Conservation (phyloP, 1,284 basidiomycete species). For the Apiotrichum siamense region DNA sequence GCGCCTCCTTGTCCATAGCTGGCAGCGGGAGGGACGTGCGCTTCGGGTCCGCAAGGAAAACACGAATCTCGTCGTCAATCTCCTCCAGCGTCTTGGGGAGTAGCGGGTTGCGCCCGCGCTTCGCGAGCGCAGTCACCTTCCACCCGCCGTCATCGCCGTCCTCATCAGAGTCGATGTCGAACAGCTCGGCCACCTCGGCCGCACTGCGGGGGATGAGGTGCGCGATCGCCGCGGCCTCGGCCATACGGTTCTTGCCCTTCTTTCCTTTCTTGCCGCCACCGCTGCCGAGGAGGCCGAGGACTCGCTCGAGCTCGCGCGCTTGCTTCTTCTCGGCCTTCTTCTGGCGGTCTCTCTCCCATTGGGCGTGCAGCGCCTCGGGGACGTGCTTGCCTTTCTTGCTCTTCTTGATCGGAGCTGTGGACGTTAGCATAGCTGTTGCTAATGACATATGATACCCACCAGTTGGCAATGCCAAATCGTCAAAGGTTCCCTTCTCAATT, state of each 20-base stretch:
- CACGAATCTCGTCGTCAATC: slow-evolving; percentile 61
- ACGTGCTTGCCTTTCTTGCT: slow-evolving; percentile 54
- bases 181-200: slow-evolving; percentile 38
- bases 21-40: slow-evolving; percentile 60
- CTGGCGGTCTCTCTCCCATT: slow-evolving; percentile 72
- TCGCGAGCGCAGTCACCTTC: slow-evolving; percentile 7
- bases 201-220: slow-evolving; percentile 40
- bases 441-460: slow-evolving; percentile 19
- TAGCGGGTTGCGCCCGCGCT: slow-evolving; percentile 3
- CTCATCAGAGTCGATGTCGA: slow-evolving; percentile 33
- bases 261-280: slow-evolving; percentile 62
- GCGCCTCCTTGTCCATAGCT: slow-evolving; percentile 63
- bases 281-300: slow-evolving; percentile 26
- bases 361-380: slow-evolving; percentile 59
- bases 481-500: slow-evolving; percentile 58
- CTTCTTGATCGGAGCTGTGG: slow-evolving; percentile 30
- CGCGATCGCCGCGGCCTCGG: slow-evolving; percentile 28
- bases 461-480: slow-evolving; percentile 44
- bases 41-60: slow-evolving; percentile 59
- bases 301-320: slow-evolving; percentile 54
- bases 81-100: slow-evolving; percentile 16
- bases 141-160: slow-evolving; percentile 13
- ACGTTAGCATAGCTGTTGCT: not conserved
- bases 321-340: slow-evolving; percentile 74
- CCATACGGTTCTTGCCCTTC: slow-evolving; percentile 18